Base-by-base conservation (phyloP, 441 rosid species). In the Gossypium laxum region DNA sequence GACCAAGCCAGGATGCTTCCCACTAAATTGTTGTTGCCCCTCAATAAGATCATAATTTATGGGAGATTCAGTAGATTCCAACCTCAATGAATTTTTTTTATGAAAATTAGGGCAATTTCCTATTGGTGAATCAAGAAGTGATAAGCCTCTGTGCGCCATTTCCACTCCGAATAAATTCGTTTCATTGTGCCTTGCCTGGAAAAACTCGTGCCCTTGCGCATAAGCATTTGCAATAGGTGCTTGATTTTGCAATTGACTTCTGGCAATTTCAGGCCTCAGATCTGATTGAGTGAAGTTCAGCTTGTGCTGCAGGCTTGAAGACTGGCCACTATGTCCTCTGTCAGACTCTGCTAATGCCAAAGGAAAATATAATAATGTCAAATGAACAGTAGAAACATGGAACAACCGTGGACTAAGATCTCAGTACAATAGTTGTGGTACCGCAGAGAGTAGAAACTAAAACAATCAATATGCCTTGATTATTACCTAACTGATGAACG, bases 41-140 rank as follows among this genome's bases (percentile, higher is more conserved):
- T 90, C 90, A 75, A 84, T 85, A 82, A 87, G 81, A 77, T 89
- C 86, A 71, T 72, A 88, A 85, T 87, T 85, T 69, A 80, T 86
- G 4, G 97, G 87, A 78, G 91, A 79, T 77, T 88, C 97, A 72
- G 78, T 78, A 81, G 81, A 82, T 78, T 84, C 93, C 77, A 67
- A 70, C 77, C 83, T 84, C 69, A 45, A 74, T 47, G 80, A 76
- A 78, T 80, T 88, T 81, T 47, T 81, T 79, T 80, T 81, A 30
- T 77, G 85, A 77, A 78, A 72, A 52, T 88, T 89, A 60, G 90
- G 75, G 68, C 72, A 87, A 75, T 77, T 76, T 67, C 69, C 83
- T 11, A 73, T 74, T n/a, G 82, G 86, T 43, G 89, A 73, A 57
- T 82, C 85, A 76, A 78, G 68, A 65, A 70, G 30, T 15, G 90